phyloP scores from a whole-genome alignment of 2,329 filamentous ascomycete species.

The Stachybotrys chlorohalonatus region DNA sequence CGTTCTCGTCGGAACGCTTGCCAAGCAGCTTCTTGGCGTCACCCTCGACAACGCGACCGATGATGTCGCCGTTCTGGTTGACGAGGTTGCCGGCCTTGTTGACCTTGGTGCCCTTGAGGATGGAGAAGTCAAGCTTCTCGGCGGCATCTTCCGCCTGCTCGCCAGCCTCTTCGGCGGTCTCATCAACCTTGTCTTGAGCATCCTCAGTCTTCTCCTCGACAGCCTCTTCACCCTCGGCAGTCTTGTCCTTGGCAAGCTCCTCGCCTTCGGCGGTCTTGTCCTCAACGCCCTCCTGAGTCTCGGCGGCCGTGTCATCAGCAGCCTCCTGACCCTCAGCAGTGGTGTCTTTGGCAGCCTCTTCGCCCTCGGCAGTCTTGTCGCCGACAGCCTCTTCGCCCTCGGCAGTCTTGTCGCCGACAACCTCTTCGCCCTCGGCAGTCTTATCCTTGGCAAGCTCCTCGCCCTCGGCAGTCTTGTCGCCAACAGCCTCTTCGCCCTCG shows the following conservation, averaged over 20 bases:
- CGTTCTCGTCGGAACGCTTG: constrained; percentile 54
- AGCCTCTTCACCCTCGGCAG: constrained; percentile 4
- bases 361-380: constrained; percentile 28
- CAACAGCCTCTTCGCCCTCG: constrained; percentile 1
- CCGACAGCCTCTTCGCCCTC: constrained; percentile 3
- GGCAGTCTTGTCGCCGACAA: constrained; percentile 19
- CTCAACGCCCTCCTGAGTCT: constrained; percentile 1
- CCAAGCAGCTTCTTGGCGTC: constrained; percentile 54
- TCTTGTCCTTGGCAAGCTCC: constrained; percentile 1
- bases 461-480: constrained; percentile 3
- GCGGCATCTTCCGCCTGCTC: constrained; percentile 8
- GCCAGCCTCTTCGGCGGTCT: constrained; percentile 5
- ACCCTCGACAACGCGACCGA: constrained; percentile 57
- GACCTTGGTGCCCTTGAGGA: constrained; percentile 44
- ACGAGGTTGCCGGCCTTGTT: constrained; percentile 53
- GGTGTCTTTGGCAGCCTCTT: constrained; percentile 7
- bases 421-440: constrained; percentile 19
- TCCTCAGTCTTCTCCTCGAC: constrained; percentile 3
- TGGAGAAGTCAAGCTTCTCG: constrained; percentile 31
- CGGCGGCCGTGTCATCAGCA: constrained; percentile 6
- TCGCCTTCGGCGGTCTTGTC: constrained; percentile 1
- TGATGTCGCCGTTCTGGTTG: constrained; percentile 39
- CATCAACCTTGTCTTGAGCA: constrained; percentile 4
- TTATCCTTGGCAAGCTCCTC: constrained; percentile 4
- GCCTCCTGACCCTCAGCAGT: background rate